Evolutionary conservation across 2,329 filamentous ascomycete species (phyloP).

Genomic region (Triangularia setosa): DNA sequence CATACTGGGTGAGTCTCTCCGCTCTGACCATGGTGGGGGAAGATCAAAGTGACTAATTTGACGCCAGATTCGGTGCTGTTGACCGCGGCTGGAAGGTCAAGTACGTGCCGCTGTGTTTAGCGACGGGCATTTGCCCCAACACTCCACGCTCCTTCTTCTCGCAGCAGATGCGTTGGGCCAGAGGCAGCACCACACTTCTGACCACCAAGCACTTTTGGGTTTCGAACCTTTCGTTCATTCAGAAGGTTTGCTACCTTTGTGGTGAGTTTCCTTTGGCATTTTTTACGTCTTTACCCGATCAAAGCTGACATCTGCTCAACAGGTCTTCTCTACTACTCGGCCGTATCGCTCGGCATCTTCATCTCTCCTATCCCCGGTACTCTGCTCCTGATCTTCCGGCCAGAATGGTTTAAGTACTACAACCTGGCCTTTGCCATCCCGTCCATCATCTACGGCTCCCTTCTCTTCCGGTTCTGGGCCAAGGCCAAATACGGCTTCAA

Average conservation of each 20-base stretch:
- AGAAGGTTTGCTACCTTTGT: conserved; percentile 41
- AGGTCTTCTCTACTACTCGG: conserved; percentile 39
- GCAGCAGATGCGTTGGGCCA: conserved; percentile 43
- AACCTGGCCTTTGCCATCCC: conserved; percentile 42
- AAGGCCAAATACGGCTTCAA: conserved; percentile 40
- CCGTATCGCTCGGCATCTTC: conserved; percentile 39
- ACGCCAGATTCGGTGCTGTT: conserved; percentile 36
- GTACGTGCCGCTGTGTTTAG: conserved; percentile 39
- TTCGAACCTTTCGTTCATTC: conserved; percentile 35
- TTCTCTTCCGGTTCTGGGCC: conserved; percentile 39
- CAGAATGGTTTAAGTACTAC: conserved; percentile 41
- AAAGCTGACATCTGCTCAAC: not conserved
- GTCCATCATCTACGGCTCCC: conserved; percentile 36
- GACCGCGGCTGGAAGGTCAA: conserved; percentile 41
- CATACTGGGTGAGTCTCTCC: conserved; percentile 37
- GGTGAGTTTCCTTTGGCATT: conserved; percentile 26
- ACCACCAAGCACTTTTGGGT: conserved; percentile 40
- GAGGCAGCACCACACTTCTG: conserved; percentile 38
- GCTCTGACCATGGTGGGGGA: not conserved
- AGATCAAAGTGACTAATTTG: not conserved
- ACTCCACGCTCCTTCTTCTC: conserved; percentile 40
- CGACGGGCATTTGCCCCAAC: conserved; percentile 41
- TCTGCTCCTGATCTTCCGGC: conserved; percentile 37
- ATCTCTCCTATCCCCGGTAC: conserved; percentile 39
- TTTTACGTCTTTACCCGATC: not conserved